Evolutionary conservation across 495 filamentous ascomycete species (phyloP), one percentile per base, ranked within the genome.

Genomic region (Aspergillus baeticus): DNA sequence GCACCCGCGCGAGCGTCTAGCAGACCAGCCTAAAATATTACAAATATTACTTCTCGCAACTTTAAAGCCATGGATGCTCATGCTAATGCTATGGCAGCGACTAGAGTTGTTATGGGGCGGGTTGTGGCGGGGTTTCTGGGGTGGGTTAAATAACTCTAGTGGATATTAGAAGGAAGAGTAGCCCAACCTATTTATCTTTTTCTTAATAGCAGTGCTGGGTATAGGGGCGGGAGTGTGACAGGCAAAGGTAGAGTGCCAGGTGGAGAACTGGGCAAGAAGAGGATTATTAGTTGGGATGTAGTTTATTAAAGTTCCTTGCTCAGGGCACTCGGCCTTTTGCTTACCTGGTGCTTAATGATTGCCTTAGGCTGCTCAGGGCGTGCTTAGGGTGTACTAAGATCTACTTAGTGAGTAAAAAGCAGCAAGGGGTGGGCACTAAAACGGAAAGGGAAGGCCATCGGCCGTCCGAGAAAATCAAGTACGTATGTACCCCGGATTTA

Each of bases 381-480:
- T 50, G 46, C 46, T 50, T 33, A 35, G 43, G 43, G 23, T 22
- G 23, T 62, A 49, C 58, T 63, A 54, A 55, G 57, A 37, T 63
- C 51, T 68, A 63, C 62, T 67, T 57, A 59, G 57, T 61, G 60
- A 64, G 62, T 58, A 62, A 67, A 64, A 61, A 63, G 64, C 62
- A 54, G 64, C 62, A 43, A 67, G 57, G 60, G 62, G 57, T 64
- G 63, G 65, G 65, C 65, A 68, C 65, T 68, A 63, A 65, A 68
- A 65, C 22, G 22, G 43, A 46, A 46, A 46, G 14, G 43, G 21
- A 46, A 48, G 45, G 45, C 45, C 29, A 48, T 43, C n/a, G 18
- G 22, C 41, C 41, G 4, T 8, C 6, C n/a, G 33, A 48, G 45
- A 48, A 48, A 48, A 48, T 48, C 45, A 48, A 48, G 45, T 35